Evolutionary conservation across 2,329 filamentous ascomycete genomes (phyloP).

Genomic region (Shiraia bambusicola): DNA sequence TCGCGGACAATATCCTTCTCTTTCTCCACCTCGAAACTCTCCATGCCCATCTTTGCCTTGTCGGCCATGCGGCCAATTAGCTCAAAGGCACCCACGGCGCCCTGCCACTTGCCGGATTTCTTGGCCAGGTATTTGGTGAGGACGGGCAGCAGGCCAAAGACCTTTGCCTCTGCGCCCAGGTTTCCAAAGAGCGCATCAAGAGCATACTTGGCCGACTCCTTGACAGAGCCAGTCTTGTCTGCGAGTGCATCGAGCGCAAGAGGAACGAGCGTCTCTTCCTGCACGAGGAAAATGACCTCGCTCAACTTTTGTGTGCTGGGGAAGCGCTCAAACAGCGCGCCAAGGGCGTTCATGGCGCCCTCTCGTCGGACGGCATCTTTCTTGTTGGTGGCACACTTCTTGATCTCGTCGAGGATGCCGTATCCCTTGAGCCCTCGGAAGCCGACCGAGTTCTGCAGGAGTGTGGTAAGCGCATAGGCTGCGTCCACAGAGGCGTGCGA

Average conservation of each 20-base stretch:
- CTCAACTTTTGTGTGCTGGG: constrained; percentile 73
- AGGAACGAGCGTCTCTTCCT: constrained; percentile 72
- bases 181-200: constrained; percentile 83
- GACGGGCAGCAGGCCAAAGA: constrained; percentile 77
- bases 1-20: constrained; percentile 89
- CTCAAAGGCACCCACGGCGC: constrained; percentile 81
- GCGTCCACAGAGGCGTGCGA: constrained; percentile 62
- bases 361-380: constrained; percentile 85
- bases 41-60: constrained; percentile 84
- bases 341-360: constrained; percentile 91
- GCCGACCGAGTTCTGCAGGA: constrained; percentile 66
- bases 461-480: constrained; percentile 64
- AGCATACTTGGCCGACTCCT: constrained; percentile 90
- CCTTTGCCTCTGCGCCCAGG: constrained; percentile 78
- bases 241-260: constrained; percentile 80
- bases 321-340: constrained; percentile 89
- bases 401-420: constrained; percentile 63
- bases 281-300: constrained; percentile 79
- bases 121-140: constrained; percentile 76
- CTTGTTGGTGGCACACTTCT: constrained; percentile 86
- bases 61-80: constrained; percentile 91
- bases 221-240: constrained; percentile 86
- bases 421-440: constrained; percentile 63
- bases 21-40: constrained; percentile 78
- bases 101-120: constrained; percentile 94